phyloP scores from a whole-genome alignment of 495 filamentous ascomycete genomes.

The Lichina pygmaea region DNA sequence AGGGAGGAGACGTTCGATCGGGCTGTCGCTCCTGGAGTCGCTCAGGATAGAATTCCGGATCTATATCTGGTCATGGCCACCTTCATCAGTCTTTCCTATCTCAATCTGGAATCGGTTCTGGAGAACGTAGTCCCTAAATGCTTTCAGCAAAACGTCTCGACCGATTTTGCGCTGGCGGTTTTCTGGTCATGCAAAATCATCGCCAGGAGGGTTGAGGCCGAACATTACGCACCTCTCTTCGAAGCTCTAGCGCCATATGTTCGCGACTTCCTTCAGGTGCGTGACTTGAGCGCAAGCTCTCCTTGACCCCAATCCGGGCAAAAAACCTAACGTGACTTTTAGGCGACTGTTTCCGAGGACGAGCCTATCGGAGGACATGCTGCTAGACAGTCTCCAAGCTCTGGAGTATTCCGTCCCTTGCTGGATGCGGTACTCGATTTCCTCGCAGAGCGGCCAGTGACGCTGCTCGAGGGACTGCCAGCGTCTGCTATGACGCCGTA shows the following conservation, averaged over 20 bases:
- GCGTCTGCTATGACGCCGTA: background rate
- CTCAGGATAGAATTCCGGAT: slow-evolving; percentile 20
- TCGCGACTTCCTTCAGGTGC: slow-evolving; percentile 1
- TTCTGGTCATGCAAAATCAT: slow-evolving; percentile 29
- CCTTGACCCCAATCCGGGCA: too few relatives aligned
- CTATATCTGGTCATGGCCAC: slow-evolving; percentile 34
- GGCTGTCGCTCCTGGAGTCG: slow-evolving; percentile 7
- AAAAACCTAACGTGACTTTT: too few relatives aligned
- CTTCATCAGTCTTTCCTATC: slow-evolving; percentile 30
- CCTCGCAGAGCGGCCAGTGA: background rate
- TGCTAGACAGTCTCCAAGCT: too few relatives aligned
- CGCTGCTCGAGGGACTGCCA: background rate
- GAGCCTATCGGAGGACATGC: too few relatives aligned
- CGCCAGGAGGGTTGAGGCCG: slow-evolving; percentile 20
- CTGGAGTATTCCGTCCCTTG: too few relatives aligned
- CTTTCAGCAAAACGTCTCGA: slow-evolving; percentile 24
- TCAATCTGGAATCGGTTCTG: slow-evolving; percentile 27
- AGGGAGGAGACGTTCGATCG: slow-evolving; percentile 30
- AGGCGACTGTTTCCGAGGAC: too few relatives aligned
- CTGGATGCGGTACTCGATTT: slow-evolving; percentile 7
- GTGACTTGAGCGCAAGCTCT: background rate
- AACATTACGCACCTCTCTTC: slow-evolving; percentile 24
- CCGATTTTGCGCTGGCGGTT: slow-evolving; percentile 29
- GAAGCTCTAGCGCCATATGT: slow-evolving; percentile 1
- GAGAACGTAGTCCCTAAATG: slow-evolving; percentile 24